Percentiles rank a stretch among this genome's conserved stretches.
Evolutionary conservation across 1,284 basidiomycete genomes (phyloP).

Genomic region (Lentinus polychrous): DNA sequence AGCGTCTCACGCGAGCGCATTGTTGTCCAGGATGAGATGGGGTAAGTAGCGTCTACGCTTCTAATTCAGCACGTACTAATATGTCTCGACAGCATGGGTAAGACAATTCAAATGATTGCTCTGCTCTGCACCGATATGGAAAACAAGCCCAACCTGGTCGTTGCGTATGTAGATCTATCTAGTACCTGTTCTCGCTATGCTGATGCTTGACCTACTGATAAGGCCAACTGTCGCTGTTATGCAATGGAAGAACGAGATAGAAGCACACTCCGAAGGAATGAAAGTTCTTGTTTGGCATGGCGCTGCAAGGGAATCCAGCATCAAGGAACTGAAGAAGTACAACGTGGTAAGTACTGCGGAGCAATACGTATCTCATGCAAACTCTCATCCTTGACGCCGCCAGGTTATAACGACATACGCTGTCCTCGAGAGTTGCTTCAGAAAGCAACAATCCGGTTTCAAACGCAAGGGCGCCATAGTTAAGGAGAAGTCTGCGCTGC

Average conservation of each 20-base stretch:
- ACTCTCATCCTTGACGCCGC: conserved; percentile 10
- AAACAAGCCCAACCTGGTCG: conserved; percentile 80
- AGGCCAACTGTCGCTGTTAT: conserved; percentile 95
- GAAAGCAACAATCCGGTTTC: conserved; percentile 91
- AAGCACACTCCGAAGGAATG: conserved; percentile 71
- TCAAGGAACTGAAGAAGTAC: conserved; percentile 69
- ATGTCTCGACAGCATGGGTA: conserved; percentile 78
- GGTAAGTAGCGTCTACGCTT: conserved; percentile 37
- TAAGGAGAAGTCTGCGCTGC: conserved; percentile 86
- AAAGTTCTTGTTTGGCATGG: conserved; percentile 94
- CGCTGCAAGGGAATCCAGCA: conserved; percentile 53
- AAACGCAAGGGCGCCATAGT: conserved; percentile 80
- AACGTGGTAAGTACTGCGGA: conserved; percentile 67
- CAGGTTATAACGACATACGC: conserved; percentile 74
- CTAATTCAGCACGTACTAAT: background rate
- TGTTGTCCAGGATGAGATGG: conserved; percentile 75
- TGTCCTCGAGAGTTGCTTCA: conserved; percentile 87
- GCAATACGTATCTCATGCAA: background rate
- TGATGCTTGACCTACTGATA: conserved; percentile 1
- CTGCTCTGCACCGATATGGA: conserved; percentile 73
- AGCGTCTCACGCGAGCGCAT: background rate
- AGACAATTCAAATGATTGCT: conserved; percentile 96
- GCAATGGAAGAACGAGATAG: conserved; percentile 98
- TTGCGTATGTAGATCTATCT: conserved; percentile 57
- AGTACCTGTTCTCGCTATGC: background rate